Base-by-base conservation (phyloP, 1,139 yeast species). In the Yarrowia galli region DNA sequence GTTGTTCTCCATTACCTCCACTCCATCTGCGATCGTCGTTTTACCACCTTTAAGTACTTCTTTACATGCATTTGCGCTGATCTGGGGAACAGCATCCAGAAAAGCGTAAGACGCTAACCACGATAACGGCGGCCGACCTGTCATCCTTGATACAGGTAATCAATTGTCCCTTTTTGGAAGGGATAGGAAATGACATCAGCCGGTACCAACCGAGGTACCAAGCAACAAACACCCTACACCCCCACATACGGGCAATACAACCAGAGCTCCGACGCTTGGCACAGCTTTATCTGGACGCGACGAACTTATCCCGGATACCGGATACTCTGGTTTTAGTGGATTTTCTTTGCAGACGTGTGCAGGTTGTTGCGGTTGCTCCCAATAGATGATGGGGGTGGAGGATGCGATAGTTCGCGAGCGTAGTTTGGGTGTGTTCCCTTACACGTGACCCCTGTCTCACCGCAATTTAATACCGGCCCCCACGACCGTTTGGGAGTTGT, bases 341-440 rank as follows among this genome's bases (percentile, higher is more conserved):
- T 28, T 48, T 46, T 28, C n/a, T 28, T 36, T 53, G 43, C 60
- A 53, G 43, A 7, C 16, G 25, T 5, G 13, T 36, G 43, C 43
- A 36, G 43, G 7, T 15, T 16, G 60, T 15, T 35, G 60, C 32
- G 32, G 32, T 36, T 53, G 60, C 54, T 63, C 69, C 68, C 60
- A 53, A 53, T 48, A 32, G 51, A 42, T 9, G 20, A 42, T 18
- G 20, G 20, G 23, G 45, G 20, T 16, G 32, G 35, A 28, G 20
- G 53, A 15, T 12, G 9, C n/a, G 48, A 43, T 43, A 43, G 48
- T 43, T 43, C 25, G 8, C 25, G 28, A 20, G 48, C 12, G n/a
- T 23, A 28, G 49, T 13, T 16, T 23, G 22, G 32, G 25, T 22
- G 46, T 42, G 20, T 16, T 16, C 4, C 5, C 7, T 6, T 40